Evolutionary conservation across 768 basidiomycete species (phyloP), one percentile per base, ranked within the genome.

Genomic region (Kwoniella newhampshirensis): DNA sequence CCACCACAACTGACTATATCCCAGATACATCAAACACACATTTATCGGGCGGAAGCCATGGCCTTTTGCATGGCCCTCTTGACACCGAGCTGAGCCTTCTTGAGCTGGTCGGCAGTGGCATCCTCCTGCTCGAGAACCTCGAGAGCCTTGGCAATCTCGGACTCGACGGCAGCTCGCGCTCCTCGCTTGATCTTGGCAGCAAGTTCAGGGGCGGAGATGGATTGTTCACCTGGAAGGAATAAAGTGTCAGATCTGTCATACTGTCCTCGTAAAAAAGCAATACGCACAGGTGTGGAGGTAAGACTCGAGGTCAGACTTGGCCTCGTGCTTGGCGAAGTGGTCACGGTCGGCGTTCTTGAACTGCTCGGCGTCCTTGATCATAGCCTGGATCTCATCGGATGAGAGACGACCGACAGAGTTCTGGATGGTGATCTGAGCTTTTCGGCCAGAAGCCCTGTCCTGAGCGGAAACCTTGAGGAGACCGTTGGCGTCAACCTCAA

Each of bases 301-400:
- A 35, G 91, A 86, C 82, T 99, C 96, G 60, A 98, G 87, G 79
- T 97, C 93, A 45, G 92, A 89, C 80, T 93, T 96, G 63, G 96
- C 92, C 80, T 98, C 93, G 77, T 99, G 96, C 66, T 89, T 89
- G 54, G 93, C 87, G 62, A 91, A 89, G 85, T 94, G 98, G 78
- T 98, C 96, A 82, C 92, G 96, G 77, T 79, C 79, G 66, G 73
- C 70, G 63, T 68, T 68, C 68, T 73, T 73, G 74, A 74, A 75
- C 78, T 92, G 90, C 79, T 98, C 94, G 51, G 96, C 91, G 75
- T 98, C 94, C 83, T 93, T 92, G 83, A 98, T 96, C 96, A 98
- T 98, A 81, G 98, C 93, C 74, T 97, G 93, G 64, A 99, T 99
- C 83, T 99, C 96, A 68, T 87, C 89, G 51, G 87, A 85, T 45